phyloP scores from a whole-genome alignment of 495 filamentous ascomycete species.

The Pyrenula massariospora region DNA sequence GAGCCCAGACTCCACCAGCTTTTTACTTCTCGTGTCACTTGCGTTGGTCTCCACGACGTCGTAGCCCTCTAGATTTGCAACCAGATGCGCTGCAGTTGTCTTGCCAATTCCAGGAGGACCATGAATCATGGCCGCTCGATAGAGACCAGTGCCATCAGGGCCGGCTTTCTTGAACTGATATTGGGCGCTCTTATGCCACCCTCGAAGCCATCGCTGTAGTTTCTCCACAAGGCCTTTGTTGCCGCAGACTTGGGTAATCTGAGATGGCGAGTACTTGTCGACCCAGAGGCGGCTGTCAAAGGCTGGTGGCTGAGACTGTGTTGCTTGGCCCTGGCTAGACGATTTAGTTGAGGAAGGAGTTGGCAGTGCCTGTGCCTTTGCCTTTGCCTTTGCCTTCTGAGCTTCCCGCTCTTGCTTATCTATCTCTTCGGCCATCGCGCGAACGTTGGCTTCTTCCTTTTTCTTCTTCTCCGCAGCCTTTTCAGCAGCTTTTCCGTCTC shows the following conservation, averaged over 20 bases:
- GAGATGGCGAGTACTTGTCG: slow-evolving; percentile 82
- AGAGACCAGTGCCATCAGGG: slow-evolving; percentile 65
- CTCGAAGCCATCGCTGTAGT: slow-evolving; percentile 73
- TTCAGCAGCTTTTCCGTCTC: slow-evolving; percentile 76
- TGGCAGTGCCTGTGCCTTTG: slow-evolving; percentile 25
- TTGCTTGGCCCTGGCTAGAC: slow-evolving; percentile 9
- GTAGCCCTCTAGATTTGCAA: slow-evolving; percentile 85
- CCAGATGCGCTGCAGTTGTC: slow-evolving; percentile 90
- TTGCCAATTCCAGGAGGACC: slow-evolving; percentile 96
- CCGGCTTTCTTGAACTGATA: slow-evolving; percentile 66
- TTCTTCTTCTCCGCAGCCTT: slow-evolving; percentile 71
- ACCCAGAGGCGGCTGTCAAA: slow-evolving; percentile 74
- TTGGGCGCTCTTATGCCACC: slow-evolving; percentile 66
- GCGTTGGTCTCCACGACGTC: slow-evolving; percentile 93
- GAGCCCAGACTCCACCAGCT: slow-evolving; percentile 79
- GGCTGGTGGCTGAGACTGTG: slow-evolving; percentile 8
- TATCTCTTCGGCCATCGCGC: slow-evolving; percentile 69
- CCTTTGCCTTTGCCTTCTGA: slow-evolving; percentile 30
- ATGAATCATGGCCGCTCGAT: slow-evolving; percentile 81
- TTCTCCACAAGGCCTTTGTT: slow-evolving; percentile 88
- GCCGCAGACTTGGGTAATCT: slow-evolving; percentile 80
- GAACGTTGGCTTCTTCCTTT: slow-evolving; percentile 66
- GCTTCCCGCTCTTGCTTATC: slow-evolving; percentile 49
- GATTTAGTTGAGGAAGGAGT: slow-evolving; percentile 12
- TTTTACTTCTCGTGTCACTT: slow-evolving; percentile 95